Evolutionary conservation across 495 filamentous ascomycete genomes (phyloP).

Genomic region (Trichoderma asperelloides): DNA sequence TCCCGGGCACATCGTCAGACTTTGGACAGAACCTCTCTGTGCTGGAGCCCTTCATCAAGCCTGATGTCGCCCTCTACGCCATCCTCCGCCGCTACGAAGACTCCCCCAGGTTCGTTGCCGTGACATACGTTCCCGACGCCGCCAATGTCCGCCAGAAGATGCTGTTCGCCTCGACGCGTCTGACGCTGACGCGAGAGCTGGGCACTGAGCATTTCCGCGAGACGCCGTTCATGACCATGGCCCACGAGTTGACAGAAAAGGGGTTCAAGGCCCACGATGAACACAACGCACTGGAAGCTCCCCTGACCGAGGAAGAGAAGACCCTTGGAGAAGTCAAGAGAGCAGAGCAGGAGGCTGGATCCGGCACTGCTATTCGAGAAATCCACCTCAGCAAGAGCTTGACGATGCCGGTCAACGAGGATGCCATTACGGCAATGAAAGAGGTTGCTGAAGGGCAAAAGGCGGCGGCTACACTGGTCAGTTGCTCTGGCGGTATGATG

Average conservation of each 20-base stretch:
- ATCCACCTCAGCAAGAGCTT: constrained; percentile 50
- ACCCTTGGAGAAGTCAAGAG: constrained; percentile 66
- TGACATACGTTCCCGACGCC: constrained; percentile 85
- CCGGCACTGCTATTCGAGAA: constrained; percentile 56
- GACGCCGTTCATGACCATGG: constrained; percentile 65
- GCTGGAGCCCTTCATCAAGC: constrained; percentile 55
- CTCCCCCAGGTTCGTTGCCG: constrained; percentile 52
- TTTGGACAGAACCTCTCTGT: constrained; percentile 52
- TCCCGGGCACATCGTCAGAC: constrained; percentile 47
- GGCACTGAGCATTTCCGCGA: constrained; percentile 80
- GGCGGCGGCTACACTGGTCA: constrained; percentile 71
- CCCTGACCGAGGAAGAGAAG: constrained; percentile 83
- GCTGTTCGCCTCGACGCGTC: constrained; percentile 81
- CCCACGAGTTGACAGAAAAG: constrained; percentile 58
- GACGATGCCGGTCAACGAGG: constrained; percentile 59
- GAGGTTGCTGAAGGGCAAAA: constrained; percentile 43
- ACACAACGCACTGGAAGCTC: constrained; percentile 56
- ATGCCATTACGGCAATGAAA: constrained; percentile 56
- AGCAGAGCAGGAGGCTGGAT: constrained; percentile 69
- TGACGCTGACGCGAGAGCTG: constrained; percentile 76
- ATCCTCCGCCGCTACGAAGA: constrained; percentile 61
- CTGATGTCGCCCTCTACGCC: constrained; percentile 72
- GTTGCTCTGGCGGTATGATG: constrained; percentile 17
- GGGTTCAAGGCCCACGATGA: constrained; percentile 73
- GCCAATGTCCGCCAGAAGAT: constrained; percentile 93